Evolutionary conservation across 768 basidiomycete species (phyloP).

Genomic region (Pleurotus ostreatus): DNA sequence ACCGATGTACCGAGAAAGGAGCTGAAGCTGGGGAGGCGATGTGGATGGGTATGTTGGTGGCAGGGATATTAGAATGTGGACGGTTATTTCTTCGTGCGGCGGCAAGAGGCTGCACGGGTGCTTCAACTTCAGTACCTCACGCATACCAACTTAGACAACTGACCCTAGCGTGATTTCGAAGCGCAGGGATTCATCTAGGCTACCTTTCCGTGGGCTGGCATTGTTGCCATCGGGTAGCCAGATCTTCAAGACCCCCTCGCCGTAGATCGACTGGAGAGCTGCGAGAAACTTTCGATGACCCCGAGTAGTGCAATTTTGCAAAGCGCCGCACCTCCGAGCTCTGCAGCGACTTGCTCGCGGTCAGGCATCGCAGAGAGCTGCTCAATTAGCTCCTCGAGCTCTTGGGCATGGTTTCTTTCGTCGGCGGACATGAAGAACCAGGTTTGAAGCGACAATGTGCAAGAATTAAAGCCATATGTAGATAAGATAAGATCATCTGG

Average conservation of each 20-base stretch:
- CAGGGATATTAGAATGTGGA: conserved; percentile 56
- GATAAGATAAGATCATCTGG: no score
- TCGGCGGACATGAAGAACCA: neutral
- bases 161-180: conserved; percentile 67
- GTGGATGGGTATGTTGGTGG: conserved; percentile 59
- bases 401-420: conserved; percentile 18
- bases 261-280: conserved; percentile 86
- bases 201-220: conserved; percentile 10
- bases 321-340: conserved; percentile 36
- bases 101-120: conserved; percentile 43
- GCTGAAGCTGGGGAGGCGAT: conserved; percentile 77
- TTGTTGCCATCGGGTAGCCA: conserved; percentile 38
- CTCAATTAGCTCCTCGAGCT: neutral
- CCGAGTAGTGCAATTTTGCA: neutral
- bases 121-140: conserved; percentile 12
- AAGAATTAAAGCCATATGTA: neutral
- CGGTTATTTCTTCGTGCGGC: conserved; percentile 46
- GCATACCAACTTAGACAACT: conserved; percentile 21
- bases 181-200: conserved; percentile 40
- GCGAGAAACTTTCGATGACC: conserved; percentile 11
- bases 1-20: conserved; percentile 81
- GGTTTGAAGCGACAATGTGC: conserved; percentile 5
- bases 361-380: conserved; percentile 21
- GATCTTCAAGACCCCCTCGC: conserved; percentile 57
- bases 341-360: conserved; percentile 40